Percentiles rank a stretch among this genome's conserved stretches.
Conservation (phyloP, 805 yeast species). For the Saccharomycopsis fodiens region DNA sequence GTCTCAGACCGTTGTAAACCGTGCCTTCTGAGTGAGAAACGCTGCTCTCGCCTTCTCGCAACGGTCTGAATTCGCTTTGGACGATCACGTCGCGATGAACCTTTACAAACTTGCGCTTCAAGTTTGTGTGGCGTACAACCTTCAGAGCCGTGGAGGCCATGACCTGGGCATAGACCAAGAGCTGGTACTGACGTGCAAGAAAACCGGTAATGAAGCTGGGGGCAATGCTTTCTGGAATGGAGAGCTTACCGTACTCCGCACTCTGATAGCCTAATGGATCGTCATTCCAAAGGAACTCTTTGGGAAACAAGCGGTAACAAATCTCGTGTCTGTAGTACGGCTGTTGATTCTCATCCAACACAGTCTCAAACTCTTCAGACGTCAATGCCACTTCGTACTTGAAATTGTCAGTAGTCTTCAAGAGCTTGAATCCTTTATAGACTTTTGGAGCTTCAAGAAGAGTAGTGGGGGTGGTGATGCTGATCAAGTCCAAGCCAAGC, state of each 20-base stretch:
- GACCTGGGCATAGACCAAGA: not conserved
- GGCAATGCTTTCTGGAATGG: not conserved
- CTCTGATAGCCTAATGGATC: not conserved
- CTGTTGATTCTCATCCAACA: not conserved
- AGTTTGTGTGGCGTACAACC: not conserved
- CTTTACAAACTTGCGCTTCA: not conserved
- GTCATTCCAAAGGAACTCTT: not conserved
- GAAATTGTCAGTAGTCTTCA: slow-evolving; percentile 2
- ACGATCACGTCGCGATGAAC: not conserved
- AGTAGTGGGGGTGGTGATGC: not conserved
- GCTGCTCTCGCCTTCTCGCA: not conserved
- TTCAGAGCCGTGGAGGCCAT: not conserved
- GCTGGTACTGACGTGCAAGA: not conserved
- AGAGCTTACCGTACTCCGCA: not conserved
- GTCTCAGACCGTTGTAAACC: not conserved
- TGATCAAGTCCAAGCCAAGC: not conserved
- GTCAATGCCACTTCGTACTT: not conserved
- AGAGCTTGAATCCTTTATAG: slow-evolving; percentile 1
- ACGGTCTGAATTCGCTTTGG: not conserved
- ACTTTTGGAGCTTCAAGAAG: not conserved
- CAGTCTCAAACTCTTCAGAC: not conserved
- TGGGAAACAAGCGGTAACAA: not conserved
- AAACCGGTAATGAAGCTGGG: not conserved
- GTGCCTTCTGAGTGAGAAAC: not conserved
- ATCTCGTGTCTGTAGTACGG: not conserved